Percentiles rank a stretch among this genome's conserved stretches.
Evolutionary conservation across 805 yeast species (phyloP).

Genomic region (Wickerhamomyces ciferrii): DNA sequence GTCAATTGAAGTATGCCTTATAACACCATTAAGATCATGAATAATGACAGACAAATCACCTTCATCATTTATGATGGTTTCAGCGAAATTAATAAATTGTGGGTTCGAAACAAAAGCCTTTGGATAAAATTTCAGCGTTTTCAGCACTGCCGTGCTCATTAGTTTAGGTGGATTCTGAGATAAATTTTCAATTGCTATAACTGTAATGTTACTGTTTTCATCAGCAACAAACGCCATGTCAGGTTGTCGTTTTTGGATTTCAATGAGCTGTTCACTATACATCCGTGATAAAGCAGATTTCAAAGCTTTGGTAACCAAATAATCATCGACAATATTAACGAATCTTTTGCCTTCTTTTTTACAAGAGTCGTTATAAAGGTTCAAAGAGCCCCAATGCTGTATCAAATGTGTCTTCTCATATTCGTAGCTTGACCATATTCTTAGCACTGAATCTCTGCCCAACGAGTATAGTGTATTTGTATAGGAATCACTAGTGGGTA

Average conservation of each 20-base stretch:
- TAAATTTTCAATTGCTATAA: conserved; percentile 46
- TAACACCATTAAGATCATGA: conserved; percentile 39
- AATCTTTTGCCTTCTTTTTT: conserved; percentile 19
- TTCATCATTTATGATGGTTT: conserved; percentile 18
- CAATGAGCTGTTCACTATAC: conserved; percentile 18
- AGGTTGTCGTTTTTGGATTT: conserved; percentile 25
- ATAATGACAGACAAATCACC: conserved; percentile 34
- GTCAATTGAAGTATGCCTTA: conserved; percentile 28
- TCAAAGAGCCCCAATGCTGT: conserved; percentile 49
- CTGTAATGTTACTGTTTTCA: conserved; percentile 31
- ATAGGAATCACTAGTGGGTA: conserved; percentile 26
- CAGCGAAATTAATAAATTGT: conserved; percentile 29
- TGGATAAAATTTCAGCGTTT: conserved; percentile 16
- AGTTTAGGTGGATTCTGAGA: conserved; percentile 51
- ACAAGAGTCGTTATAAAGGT: conserved; percentile 15
- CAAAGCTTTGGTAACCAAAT: conserved; percentile 26
- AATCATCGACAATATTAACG: conserved; percentile 36
- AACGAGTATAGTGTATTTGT: conserved; percentile 59
- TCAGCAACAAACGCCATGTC: conserved; percentile 40
- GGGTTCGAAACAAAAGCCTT: conserved; percentile 27
- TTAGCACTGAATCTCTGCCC: conserved; percentile 50
- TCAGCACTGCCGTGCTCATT: conserved; percentile 35
- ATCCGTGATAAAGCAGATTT: conserved; percentile 5
- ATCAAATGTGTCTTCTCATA: conserved; percentile 51
- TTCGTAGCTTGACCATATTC: conserved; percentile 69